A percentile compares a stretch with the other conserved stretches of the same genome.
These are phyloP conservation scores for Gentiana dahurica DNA, from an alignment of 257 asterid species.

Conservation along the genomic window DNA sequence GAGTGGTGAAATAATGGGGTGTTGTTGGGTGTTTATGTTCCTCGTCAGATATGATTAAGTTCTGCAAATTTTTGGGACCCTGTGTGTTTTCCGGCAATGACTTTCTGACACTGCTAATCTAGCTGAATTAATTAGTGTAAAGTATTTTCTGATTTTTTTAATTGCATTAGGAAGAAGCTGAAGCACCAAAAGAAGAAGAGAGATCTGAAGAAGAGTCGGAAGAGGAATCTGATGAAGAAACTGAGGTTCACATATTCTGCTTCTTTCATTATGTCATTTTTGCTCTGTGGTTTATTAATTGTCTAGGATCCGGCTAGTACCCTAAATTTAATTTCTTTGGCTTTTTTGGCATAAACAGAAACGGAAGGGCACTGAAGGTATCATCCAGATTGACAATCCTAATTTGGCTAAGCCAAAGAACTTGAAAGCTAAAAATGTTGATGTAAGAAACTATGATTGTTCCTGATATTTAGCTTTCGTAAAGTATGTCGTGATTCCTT, in stretches of 20 bases:
- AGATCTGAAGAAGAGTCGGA: constrained; percentile 64
- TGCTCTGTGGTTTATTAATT: no score
- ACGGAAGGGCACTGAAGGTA: constrained; percentile 68
- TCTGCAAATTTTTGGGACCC: no score
- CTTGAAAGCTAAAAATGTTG: constrained; percentile 75
- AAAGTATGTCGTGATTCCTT: background rate
- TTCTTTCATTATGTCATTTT: background rate
- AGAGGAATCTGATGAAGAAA: constrained; percentile 65
- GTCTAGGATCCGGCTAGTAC: no score
- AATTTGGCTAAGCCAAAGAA: constrained; percentile 71
- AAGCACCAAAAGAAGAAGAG: constrained; percentile 33
- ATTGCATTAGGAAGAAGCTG: constrained; percentile 48
- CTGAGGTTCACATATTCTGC: constrained; percentile 24
- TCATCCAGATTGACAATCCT: constrained; percentile 78
- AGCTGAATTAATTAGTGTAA: no score
- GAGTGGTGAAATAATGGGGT: no score
- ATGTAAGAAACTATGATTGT: constrained; percentile 32
- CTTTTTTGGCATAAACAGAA: constrained; percentile 36
- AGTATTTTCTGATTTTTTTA: constrained; percentile 1
- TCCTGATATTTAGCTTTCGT: background rate
- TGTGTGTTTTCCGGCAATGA: no score
- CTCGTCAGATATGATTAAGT: no score
- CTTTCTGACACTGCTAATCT: no score
- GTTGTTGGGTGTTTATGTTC: no score
- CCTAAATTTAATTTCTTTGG: background rate